Base-by-base conservation (phyloP, 1,139 yeast species). In the Diutina catenulata region DNA sequence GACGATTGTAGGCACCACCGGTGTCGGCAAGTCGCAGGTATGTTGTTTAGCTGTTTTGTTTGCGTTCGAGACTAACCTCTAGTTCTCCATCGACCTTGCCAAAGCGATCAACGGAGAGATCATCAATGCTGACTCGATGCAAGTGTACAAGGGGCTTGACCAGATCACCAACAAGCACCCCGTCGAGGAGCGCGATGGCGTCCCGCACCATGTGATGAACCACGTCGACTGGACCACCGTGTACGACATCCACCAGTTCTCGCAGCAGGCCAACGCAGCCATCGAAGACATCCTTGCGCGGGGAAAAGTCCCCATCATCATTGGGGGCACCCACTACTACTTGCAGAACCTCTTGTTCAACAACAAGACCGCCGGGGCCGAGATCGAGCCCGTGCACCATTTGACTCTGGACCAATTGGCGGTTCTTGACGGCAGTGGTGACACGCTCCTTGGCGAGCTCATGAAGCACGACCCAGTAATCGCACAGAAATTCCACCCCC, bases 61-160 rank as follows among this genome's bases (percentile, higher is more conserved):
- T n/a, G n/a, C n/a, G n/a, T n/a, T 5, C n/a, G 20, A 10, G 25
- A n/a, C 25, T 42, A 40, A 36, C n/a, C 36, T 11, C 39, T 25
- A 73, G 71, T 70, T 80, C 44, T 72, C 82, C 40, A 78, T 87
- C 5, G 94, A 87, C 43, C 57, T 91, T 13, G 96, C 97, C 7
- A 68, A 71, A 45, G 69, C 71, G 18, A 68, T 82, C 41, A 72
- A 79, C 54, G 98, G 98, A 16, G 97, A 93, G 55, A 70, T 91
- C 48, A 82, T 91, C 48, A 91, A 91, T 58, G 95, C 95, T 0
- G 99, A 91, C 55, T 86, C 97, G 3, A 88, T 91, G 96, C 98
- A 93, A 58, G 83, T 91, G 58, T 91, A 91, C 55, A 59, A 64
- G 28, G 78, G 74, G 1, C 59, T 78, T 2, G 87, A 82, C 18